Conservation (phyloP, 345 rosid species). For the Excoecaria cochinchinensis region DNA sequence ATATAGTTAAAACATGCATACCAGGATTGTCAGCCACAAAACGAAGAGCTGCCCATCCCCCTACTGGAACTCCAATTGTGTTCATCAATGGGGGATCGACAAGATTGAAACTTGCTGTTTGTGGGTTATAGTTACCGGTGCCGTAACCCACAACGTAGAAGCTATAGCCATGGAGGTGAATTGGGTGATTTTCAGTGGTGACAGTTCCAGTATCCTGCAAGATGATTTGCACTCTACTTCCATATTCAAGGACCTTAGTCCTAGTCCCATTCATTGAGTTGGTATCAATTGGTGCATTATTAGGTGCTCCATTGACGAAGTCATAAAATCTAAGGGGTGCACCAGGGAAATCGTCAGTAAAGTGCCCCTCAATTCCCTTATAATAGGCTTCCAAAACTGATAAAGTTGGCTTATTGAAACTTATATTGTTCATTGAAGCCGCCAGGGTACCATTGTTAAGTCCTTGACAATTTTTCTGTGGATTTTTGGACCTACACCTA, state of each 20-base stretch:
- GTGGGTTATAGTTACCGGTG: constrained; percentile 57
- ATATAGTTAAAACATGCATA: constrained; percentile 9
- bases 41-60: constrained; percentile 92
- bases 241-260: constrained; percentile 59
- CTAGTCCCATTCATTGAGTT: constrained; percentile 64
- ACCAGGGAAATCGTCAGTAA: constrained; percentile 69
- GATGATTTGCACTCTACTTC: constrained; percentile 65
- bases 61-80: constrained; percentile 85
- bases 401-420: constrained; percentile 58
- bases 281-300: constrained; percentile 62
- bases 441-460: constrained; percentile 51
- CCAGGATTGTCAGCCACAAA: constrained; percentile 81
- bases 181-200: constrained; percentile 81
- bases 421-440: constrained; percentile 85
- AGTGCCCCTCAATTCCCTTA: constrained; percentile 52
- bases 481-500: constrained; percentile 55
- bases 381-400: constrained; percentile 76
- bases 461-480: constrained; percentile 56
- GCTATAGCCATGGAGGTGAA: constrained; percentile 87
- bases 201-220: constrained; percentile 75
- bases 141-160: constrained; percentile 81
- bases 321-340: constrained; percentile 62
- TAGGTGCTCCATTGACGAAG: constrained; percentile 82
- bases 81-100: constrained; percentile 83
- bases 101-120: constrained; percentile 49